Evolutionary conservation across 495 filamentous ascomycete species (phyloP), one percentile per base, ranked within the genome.

Genomic region (Usnea hakonensis): DNA sequence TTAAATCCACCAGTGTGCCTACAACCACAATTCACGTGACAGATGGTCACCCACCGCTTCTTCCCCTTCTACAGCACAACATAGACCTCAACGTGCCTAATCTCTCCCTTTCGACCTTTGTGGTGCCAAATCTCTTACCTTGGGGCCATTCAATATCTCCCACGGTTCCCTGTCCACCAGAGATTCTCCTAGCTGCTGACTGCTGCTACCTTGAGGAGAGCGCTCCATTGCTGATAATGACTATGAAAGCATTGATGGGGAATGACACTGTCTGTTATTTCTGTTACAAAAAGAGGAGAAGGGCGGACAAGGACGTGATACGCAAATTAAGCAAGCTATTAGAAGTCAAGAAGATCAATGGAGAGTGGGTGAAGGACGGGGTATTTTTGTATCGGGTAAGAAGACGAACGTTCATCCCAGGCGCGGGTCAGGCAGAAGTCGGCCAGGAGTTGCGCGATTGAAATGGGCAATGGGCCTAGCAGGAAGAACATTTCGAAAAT

Each of bases 201-300:
- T 97, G 94, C 76, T 91, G 95, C 55, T 98, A 97, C 79, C 95
- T 95, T 68, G 93, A 98, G 72, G 90, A 93, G 5, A 88, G 92
- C 4, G 97, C 97, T 71, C 91, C 91, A 48, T 78, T 95, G 35
- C 79, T 98, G 37, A 79, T 91, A 66, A 74, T 84, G 64, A 97
- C 94, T n/a, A 72, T 98, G 65, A 73, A 80, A 60, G 80, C 83
- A 50, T 75, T 89, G 60, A 67, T 88, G 43, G 79, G 78, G 21
- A 76, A 82, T 2, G 67, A 77, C 17, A 81, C 90, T 1, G 77
- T 88, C 5, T 85, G 92, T 68, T 97, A 90, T 74, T 98, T 98
- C 77, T 97, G 93, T 76, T 96, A 89, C 76, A 97, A 95, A 76
- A 91, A 87, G 74, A 80, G 94, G 64, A 83, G 94, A 66, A 80